A percentile compares a stretch with the other conserved stretches of the same genome.
Conservation (phyloP, 768 basidiomycete genomes). For the Lactarius indigo region DNA sequence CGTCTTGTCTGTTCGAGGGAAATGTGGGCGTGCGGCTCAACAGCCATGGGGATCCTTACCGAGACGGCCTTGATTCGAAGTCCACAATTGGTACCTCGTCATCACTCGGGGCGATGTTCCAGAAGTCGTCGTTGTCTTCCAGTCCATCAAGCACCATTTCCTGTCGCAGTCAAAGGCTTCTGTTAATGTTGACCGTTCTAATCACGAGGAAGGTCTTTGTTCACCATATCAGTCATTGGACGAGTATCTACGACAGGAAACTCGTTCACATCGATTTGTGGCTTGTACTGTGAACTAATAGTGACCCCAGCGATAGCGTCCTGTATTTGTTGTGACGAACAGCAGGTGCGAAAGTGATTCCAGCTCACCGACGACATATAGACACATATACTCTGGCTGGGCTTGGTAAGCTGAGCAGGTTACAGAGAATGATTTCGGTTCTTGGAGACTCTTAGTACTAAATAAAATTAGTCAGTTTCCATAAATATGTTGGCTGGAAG, state of each 20-base stretch:
- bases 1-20: not conserved
- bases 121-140: constrained; percentile 67
- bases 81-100: constrained; percentile 29
- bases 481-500: not conserved
- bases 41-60: constrained; percentile 23
- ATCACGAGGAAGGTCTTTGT: constrained; percentile 13
- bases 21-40: not conserved
- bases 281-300: constrained; percentile 52
- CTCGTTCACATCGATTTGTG: constrained; percentile 46
- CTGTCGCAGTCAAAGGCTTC: constrained; percentile 35
- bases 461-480: not conserved
- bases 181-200: not conserved
- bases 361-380: constrained; percentile 47
- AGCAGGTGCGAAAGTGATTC: constrained; percentile 39
- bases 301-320: constrained; percentile 72
- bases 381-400: constrained; percentile 51
- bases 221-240: constrained; percentile 58
- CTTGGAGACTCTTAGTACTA: constrained; percentile 67
- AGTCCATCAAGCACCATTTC: constrained; percentile 63
- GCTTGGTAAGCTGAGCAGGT: constrained; percentile 60
- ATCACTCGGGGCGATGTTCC: constrained; percentile 45
- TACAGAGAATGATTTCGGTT: constrained; percentile 57
- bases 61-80: constrained; percentile 34
- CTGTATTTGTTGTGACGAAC: constrained; percentile 31
- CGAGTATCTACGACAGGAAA: constrained; percentile 73